phyloP scores from a whole-genome alignment of 2,329 filamentous ascomycete species.

The Lomentospora prolificans region DNA sequence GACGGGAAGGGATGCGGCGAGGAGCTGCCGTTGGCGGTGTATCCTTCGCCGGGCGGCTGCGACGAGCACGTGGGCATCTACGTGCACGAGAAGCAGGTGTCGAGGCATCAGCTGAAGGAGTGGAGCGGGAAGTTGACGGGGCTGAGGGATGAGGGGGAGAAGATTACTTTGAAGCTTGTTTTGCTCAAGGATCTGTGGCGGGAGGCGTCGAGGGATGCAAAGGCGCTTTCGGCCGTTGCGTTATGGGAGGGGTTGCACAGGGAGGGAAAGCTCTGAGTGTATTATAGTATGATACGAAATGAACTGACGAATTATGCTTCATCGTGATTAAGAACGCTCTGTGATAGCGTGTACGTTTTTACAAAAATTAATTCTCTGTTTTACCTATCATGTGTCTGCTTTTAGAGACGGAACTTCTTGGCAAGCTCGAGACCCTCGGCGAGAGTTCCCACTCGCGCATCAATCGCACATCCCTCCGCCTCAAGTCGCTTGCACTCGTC shows the following conservation, averaged over 20 bases:
- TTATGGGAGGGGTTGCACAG: constrained; percentile 46
- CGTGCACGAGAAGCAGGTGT: constrained; percentile 42
- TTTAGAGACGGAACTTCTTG: constrained; percentile 39
- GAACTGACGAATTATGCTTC: too few species aligned
- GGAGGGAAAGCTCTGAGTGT: constrained; percentile 31
- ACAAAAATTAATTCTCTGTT: too few species aligned
- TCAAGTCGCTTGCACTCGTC: constrained; percentile 58
- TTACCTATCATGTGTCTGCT: too few species aligned
- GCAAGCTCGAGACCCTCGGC: constrained; percentile 71
- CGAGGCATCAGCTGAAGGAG: constrained; percentile 36
- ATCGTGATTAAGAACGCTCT: too few species aligned
- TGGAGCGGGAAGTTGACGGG: constrained; percentile 51
- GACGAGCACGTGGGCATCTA: constrained; percentile 53
- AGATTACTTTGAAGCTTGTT: constrained; percentile 51
- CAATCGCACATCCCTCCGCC: constrained; percentile 64
- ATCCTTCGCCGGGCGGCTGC: constrained; percentile 47
- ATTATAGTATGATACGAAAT: background rate
- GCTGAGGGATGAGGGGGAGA: constrained; percentile 47
- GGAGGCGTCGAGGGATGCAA: constrained; percentile 47
- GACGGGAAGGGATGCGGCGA: constrained; percentile 20
- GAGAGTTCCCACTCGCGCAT: constrained; percentile 66
- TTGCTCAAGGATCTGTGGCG: constrained; percentile 46
- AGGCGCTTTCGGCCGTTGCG: constrained; percentile 48
- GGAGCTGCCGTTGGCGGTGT: constrained; percentile 38
- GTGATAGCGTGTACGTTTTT: too few species aligned